Conservation (phyloP, 2,329 filamentous ascomycete genomes). For the Aspergillus sp. region DNA sequence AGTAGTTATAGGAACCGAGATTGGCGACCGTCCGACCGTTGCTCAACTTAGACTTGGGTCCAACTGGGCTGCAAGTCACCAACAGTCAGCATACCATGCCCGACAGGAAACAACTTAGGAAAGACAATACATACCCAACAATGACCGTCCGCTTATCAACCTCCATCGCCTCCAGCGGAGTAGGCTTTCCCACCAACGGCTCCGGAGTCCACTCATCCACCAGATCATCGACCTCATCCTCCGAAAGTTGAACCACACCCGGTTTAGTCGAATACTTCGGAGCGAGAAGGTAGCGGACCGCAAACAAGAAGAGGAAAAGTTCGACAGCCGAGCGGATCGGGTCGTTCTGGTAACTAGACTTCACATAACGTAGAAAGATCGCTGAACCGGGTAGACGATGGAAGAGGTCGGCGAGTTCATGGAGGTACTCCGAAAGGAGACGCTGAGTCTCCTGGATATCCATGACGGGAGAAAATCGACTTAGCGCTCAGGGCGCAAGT, state of each 20-base stretch:
- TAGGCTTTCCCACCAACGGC: conserved; percentile 76
- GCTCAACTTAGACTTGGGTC: conserved; percentile 82
- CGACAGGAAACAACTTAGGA: neutral
- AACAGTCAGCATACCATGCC: conserved; percentile 11
- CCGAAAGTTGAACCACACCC: conserved; percentile 83
- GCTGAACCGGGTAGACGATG: conserved; percentile 92
- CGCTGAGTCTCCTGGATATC: conserved; percentile 59
- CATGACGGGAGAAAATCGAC: conserved; percentile 44
- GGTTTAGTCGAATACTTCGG: conserved; percentile 92
- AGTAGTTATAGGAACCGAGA: conserved; percentile 94
- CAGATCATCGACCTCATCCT: conserved; percentile 96
- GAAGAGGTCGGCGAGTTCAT: conserved; percentile 65
- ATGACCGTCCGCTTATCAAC: conserved; percentile 84
- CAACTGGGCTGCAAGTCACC: conserved; percentile 66
- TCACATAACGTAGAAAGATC: conserved; percentile 91
- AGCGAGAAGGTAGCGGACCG: conserved; percentile 86
- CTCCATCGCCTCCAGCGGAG: conserved; percentile 74
- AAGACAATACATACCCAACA: conserved; percentile 65
- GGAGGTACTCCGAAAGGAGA: conserved; percentile 56
- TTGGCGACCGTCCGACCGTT: conserved; percentile 91
- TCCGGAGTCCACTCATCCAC: conserved; percentile 97
- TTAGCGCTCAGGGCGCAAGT: conserved; percentile 13
- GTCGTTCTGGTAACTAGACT: conserved; percentile 96
- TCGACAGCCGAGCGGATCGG: conserved; percentile 92
- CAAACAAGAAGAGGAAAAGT: conserved; percentile 90